phyloP scores from a whole-genome alignment of 441 rosid genomes.

The Pelargonium fulgidum region DNA sequence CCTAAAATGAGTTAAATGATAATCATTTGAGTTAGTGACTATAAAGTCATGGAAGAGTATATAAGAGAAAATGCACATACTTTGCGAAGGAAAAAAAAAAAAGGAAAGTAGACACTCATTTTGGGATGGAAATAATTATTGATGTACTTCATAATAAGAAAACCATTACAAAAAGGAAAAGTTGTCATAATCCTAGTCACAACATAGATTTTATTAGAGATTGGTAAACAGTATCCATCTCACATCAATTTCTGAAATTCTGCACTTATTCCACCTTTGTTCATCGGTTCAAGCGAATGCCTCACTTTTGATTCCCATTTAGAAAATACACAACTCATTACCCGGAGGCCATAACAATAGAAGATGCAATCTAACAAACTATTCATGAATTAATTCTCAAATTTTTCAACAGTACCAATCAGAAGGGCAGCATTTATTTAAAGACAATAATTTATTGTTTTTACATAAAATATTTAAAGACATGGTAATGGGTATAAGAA shows the following conservation, averaged over 20 bases:
- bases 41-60: too few species aligned
- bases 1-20: too few species aligned
- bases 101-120: too few species aligned
- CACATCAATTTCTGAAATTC: neutral
- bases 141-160: neutral
- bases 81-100: too few species aligned
- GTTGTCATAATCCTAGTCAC: neutral
- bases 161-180: neutral
- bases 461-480: neutral
- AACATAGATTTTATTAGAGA: neutral
- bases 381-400: neutral
- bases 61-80: too few species aligned
- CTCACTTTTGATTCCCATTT: neutral
- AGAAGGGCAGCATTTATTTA: neutral
- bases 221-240: neutral
- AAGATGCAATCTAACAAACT: neutral
- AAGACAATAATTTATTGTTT: neutral
- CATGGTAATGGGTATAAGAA: conserved; percentile 3
- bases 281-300: neutral
- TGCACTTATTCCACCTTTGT: neutral
- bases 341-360: neutral
- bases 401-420: neutral
- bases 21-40: too few species aligned
- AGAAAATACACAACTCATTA: neutral
- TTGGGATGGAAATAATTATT: too few species aligned